Evolutionary conservation across 768 basidiomycete genomes (phyloP), one percentile per base, ranked within the genome.

Genomic region (Auriculariales sp.): DNA sequence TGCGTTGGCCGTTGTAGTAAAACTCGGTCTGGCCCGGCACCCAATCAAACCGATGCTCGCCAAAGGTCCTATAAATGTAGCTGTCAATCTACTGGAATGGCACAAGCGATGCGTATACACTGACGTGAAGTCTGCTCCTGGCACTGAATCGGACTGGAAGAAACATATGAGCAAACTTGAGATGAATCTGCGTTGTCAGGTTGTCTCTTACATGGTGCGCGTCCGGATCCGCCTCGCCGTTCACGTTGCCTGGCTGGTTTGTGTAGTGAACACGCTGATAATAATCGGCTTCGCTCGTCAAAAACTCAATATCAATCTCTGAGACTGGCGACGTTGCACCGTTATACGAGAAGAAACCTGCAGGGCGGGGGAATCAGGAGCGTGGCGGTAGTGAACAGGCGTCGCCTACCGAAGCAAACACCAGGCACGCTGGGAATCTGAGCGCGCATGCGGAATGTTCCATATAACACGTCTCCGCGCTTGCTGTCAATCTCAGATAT

Each of bases 21-120:
- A 46, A 56, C 10, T 34, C 35, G 24, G 28, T 51, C 42, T 35
- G 10, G 31, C 28, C 44, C 15, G 55, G 55, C 7, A 47, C 29
- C 55, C 55, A 56, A 46, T 56, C 55, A 47, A 56, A 47, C 7
- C 55, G 54, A 39, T 56, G 55, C 24, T 56, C 47, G 14, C 46
- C 36, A 30, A 56, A 56, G 10, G 53, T 54, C 24, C 54, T 55
- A 39, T n/a, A n/a, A n/a, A 36, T 7, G 5, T 14, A 30, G 31
- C 12, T 48, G 25, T 10, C 22, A 12, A 28, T 19, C 15, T 30
- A 10, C 25, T 10, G n/a, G 46, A n/a, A 47, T 22, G 19, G 15
- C 29, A 11, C 22, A 14, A 4, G 12, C 46, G n/a, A 35, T n/a
- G n/a, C n/a, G n/a, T n/a, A 17, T 32, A 9, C 6, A 47, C 54